These are phyloP conservation scores for Aspergillus panamensis DNA, from an alignment of 495 filamentous ascomycete genomes.

Conservation along the genomic window DNA sequence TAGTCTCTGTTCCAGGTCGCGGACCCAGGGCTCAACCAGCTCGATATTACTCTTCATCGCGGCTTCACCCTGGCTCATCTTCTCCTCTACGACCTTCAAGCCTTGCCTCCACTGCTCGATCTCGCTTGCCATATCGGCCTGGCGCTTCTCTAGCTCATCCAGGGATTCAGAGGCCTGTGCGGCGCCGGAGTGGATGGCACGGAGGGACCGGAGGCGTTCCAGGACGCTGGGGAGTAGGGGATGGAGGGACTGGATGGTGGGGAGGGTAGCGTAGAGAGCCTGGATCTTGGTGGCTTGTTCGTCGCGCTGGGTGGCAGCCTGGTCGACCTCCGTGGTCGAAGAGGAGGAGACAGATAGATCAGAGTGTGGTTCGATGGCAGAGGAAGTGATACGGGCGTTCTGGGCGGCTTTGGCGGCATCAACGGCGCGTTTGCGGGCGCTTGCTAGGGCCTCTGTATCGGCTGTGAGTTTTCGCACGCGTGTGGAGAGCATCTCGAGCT, in stretches of 20 bases:
- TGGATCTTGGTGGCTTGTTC: constrained; percentile 85
- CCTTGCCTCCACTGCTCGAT: constrained; percentile 84
- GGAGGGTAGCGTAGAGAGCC: constrained; percentile 82
- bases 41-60: constrained; percentile 74
- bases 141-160: constrained; percentile 69
- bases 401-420: constrained; percentile 64
- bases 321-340: constrained; percentile 35
- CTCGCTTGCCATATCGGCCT: constrained; percentile 78
- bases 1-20: constrained; percentile 76
- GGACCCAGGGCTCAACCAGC: constrained; percentile 83
- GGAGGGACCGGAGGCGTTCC: constrained; percentile 77
- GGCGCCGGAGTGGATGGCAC: constrained; percentile 81
- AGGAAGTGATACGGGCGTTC: constrained; percentile 50
- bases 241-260: constrained; percentile 81
- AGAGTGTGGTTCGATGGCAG: constrained; percentile 32
- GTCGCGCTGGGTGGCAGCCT: constrained; percentile 38
- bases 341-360: constrained; percentile 55
- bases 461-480: constrained; percentile 70
- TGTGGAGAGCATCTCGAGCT: constrained; percentile 69
- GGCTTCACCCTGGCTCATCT: constrained; percentile 63
- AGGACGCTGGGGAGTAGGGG: constrained; percentile 83
- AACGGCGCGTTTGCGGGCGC: constrained; percentile 65
- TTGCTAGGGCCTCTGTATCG: constrained; percentile 75
- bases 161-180: constrained; percentile 79
- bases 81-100: constrained; percentile 70